Conservation (phyloP, 495 filamentous ascomycete species). For the Aspergillus sparsus region DNA sequence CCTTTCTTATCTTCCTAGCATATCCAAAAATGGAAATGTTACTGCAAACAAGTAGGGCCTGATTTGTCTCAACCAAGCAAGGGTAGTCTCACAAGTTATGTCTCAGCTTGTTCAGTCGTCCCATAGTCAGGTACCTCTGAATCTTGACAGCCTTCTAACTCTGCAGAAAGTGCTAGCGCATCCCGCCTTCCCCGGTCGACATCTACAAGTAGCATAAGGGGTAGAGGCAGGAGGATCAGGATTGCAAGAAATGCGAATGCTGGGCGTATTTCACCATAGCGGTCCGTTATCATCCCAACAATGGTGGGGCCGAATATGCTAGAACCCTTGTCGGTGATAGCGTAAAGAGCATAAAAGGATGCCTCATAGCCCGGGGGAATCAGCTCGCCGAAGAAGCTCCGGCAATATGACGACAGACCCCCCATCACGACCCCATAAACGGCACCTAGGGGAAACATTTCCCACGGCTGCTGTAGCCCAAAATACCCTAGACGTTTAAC, state of each 20-base stretch:
- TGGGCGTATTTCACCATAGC: constrained; percentile 84
- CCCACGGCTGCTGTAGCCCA: constrained; percentile 89
- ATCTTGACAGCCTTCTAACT: constrained; percentile 53
- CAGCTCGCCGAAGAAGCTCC: constrained; percentile 87
- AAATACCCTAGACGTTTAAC: constrained; percentile 72
- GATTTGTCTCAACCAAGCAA: too few species aligned
- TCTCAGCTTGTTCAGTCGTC: constrained; percentile 19
- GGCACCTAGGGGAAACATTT: constrained; percentile 91
- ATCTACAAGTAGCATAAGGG: constrained; percentile 81
- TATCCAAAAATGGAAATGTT: too few species aligned
- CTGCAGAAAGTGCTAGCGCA: constrained; percentile 66
- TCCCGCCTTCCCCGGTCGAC: constrained; percentile 87
- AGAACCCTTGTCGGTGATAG: constrained; percentile 96
- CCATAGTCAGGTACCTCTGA: constrained; percentile 28
- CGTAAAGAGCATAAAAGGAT: constrained; percentile 94
- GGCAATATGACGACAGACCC: constrained; percentile 89
- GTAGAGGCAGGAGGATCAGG: constrained; percentile 78
- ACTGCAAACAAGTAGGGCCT: too few species aligned
- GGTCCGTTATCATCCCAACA: constrained; percentile 88
- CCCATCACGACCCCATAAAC: constrained; percentile 94
- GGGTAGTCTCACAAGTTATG: not conserved
- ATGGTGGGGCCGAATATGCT: constrained; percentile 93
- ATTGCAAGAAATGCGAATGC: constrained; percentile 91
- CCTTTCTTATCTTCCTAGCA: too few species aligned
- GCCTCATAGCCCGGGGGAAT: constrained; percentile 93